These are phyloP conservation scores for Vitis hybrid DNA, from an alignment of 177 flowering plant genomes.

Conservation along the genomic window DNA sequence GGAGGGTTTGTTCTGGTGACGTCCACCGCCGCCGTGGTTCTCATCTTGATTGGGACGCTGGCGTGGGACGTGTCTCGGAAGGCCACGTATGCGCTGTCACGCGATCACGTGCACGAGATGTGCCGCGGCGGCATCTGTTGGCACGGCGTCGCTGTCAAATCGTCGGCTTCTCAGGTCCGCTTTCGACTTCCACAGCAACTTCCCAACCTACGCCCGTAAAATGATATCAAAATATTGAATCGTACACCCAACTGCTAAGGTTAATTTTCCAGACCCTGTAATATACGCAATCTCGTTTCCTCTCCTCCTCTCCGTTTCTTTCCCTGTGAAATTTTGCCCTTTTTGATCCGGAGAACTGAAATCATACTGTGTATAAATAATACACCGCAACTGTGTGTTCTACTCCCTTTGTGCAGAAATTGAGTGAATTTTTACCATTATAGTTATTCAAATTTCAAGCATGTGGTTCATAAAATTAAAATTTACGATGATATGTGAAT, in stretches of 20 bases:
- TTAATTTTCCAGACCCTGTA: not conserved
- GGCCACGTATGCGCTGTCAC: constrained; percentile 39
- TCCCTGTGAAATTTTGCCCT: not conserved
- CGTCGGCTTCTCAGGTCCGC: constrained; percentile 66
- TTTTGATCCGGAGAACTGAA: too few relatives aligned
- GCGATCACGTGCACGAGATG: constrained; percentile 29
- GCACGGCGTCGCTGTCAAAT: constrained; percentile 71
- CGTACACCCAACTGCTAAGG: not conserved
- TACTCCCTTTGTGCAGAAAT: too few relatives aligned
- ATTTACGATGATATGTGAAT: too few relatives aligned
- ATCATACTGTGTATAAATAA: too few relatives aligned
- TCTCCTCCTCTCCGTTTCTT: not conserved
- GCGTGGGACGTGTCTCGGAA: constrained; percentile 75
- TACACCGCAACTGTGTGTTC: too few relatives aligned
- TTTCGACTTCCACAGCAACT: constrained; percentile 59
- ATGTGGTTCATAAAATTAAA: too few relatives aligned
- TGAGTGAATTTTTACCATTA: too few relatives aligned
- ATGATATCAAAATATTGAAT: not conserved
- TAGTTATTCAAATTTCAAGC: too few relatives aligned
- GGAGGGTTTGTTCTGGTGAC: constrained; percentile 43
- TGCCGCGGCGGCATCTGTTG: constrained; percentile 78
- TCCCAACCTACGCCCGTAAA: not conserved
- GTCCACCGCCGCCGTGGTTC: constrained; percentile 49
- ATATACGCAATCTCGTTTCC: not conserved
- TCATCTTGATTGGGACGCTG: constrained; percentile 44